These are phyloP conservation scores for Gentiana dahurica DNA, from an alignment of 257 asterid genomes.

Conservation along the genomic window DNA sequence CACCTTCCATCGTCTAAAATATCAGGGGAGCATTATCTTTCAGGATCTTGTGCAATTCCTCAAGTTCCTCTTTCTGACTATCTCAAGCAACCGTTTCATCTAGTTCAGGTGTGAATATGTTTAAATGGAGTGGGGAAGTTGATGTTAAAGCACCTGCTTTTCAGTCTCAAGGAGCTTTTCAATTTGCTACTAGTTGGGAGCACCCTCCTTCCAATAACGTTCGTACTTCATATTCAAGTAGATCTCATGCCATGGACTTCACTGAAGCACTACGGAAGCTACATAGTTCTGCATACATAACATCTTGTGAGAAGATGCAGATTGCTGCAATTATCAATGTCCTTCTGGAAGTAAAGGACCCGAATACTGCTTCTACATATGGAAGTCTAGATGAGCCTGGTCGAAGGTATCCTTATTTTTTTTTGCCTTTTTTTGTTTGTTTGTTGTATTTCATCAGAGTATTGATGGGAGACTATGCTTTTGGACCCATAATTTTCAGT, in stretches of 20 bases:
- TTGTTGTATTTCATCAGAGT: background rate
- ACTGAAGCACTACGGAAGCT: slow-evolving; percentile 50
- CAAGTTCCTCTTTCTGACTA: slow-evolving; percentile 65
- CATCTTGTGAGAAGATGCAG: slow-evolving; percentile 63
- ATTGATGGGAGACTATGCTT: background rate
- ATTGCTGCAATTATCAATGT: slow-evolving; percentile 58
- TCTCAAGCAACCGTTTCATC: slow-evolving; percentile 48
- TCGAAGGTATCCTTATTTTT: slow-evolving; percentile 44
- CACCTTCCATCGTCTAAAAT: slow-evolving; percentile 31
- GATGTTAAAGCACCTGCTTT: slow-evolving; percentile 18
- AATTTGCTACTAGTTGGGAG: slow-evolving; percentile 30
- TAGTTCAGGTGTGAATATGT: slow-evolving; percentile 39
- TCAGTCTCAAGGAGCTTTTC: slow-evolving; percentile 36
- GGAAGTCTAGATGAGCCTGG: slow-evolving; percentile 96
- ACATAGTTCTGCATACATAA: slow-evolving; percentile 27
- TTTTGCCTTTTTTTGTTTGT: background rate
- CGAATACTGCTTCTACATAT: slow-evolving; percentile 56
- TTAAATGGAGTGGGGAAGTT: slow-evolving; percentile 46
- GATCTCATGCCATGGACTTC: slow-evolving; percentile 52
- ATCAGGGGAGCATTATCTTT: slow-evolving; percentile 21
- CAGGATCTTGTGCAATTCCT: slow-evolving; percentile 27
- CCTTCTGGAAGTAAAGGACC: slow-evolving; percentile 61
- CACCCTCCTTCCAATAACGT: slow-evolving; percentile 28
- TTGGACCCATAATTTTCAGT: too few relatives aligned
- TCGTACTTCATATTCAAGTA: slow-evolving; percentile 27